phyloP scores from a whole-genome alignment of 176 grass and related monocot genomes.

The Typha latifolia region DNA sequence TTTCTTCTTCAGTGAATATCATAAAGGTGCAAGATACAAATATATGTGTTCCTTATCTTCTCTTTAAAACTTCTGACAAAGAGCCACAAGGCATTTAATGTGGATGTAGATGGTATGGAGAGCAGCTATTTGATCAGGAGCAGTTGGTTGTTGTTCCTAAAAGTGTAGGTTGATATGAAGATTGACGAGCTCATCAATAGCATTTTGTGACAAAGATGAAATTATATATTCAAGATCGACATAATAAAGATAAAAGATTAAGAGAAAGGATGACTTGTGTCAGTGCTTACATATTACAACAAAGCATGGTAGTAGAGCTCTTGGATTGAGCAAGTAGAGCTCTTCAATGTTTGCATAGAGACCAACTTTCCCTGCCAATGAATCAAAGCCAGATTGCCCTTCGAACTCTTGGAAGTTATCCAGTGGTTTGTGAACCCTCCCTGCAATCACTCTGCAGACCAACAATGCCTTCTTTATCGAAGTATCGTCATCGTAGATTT shows the following conservation, averaged over 20 bases:
- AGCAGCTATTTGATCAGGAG: too few species aligned
- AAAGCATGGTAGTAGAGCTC: constrained; percentile 84
- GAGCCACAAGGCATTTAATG: background rate
- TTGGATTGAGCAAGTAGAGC: constrained; percentile 83
- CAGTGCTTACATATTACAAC: constrained; percentile 74
- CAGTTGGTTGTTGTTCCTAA: too few species aligned
- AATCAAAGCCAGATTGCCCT: constrained; percentile 75
- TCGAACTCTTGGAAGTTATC: constrained; percentile 63
- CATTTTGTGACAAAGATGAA: too few species aligned
- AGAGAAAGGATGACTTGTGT: background rate
- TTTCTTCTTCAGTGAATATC: background rate
- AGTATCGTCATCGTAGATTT: background rate
- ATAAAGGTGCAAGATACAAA: background rate
- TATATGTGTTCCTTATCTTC: background rate
- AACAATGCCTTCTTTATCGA: constrained; percentile 47
- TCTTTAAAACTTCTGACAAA: background rate
- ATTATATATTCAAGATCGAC: too few species aligned
- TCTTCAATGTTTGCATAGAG: constrained; percentile 87
- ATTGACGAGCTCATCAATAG: too few species aligned
- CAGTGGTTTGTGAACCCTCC: constrained; percentile 77
- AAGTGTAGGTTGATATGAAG: too few species aligned
- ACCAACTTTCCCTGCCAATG: constrained; percentile 80
- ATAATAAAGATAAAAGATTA: too few species aligned
- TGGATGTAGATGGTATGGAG: background rate
- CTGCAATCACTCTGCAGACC: constrained; percentile 85